These are phyloP conservation scores for Mycena filopes DNA, from an alignment of 768 basidiomycete genomes.

Conservation along the genomic window DNA sequence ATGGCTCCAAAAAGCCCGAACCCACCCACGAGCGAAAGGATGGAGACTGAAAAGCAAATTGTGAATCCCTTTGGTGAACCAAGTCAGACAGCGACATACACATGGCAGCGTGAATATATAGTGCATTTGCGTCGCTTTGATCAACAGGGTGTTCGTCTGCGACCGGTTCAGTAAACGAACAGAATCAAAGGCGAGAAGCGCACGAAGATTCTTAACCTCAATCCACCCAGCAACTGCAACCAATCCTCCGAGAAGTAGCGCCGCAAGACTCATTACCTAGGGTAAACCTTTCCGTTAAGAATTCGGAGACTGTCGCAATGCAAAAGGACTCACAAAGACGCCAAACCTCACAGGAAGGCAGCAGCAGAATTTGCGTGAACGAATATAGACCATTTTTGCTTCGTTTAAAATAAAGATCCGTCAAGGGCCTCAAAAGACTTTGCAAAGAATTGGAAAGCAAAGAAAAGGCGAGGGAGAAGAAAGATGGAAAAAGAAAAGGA, in stretches of 20 bases:
- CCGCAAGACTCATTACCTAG: constrained; percentile 56
- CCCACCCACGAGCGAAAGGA: constrained; percentile 58
- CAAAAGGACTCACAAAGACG: constrained; percentile 57
- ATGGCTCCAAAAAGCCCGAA: constrained; percentile 62
- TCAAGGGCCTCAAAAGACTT: constrained; percentile 28
- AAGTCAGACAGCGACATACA: constrained; percentile 42
- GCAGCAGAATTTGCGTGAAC: constrained; percentile 69
- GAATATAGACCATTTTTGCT: constrained; percentile 60
- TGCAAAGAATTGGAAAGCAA: constrained; percentile 22
- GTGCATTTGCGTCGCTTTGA: constrained; percentile 50
- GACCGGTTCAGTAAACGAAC: neutral
- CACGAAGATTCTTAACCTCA: constrained; percentile 55
- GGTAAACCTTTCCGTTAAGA: constrained; percentile 19
- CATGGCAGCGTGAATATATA: constrained; percentile 58
- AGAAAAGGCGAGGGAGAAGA: constrained; percentile 25
- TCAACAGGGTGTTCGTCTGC: constrained; percentile 49
- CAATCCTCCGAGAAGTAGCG: constrained; percentile 53
- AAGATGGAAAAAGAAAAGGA: constrained; percentile 17
- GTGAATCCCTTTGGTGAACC: neutral
- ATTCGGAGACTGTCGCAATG: constrained; percentile 2
- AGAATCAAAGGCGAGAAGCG: constrained; percentile 35
- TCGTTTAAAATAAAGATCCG: constrained; percentile 26
- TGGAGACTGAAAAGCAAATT: constrained; percentile 27
- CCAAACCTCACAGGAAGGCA: constrained; percentile 74
- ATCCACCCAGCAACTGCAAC: constrained; percentile 60